Percentiles rank a stretch among this genome's conserved stretches.
These are phyloP conservation scores for Batrachochytrium dendrobatidis DNA, from an alignment of 371 early-diverging fungal species.

Conservation along the genomic window DNA sequence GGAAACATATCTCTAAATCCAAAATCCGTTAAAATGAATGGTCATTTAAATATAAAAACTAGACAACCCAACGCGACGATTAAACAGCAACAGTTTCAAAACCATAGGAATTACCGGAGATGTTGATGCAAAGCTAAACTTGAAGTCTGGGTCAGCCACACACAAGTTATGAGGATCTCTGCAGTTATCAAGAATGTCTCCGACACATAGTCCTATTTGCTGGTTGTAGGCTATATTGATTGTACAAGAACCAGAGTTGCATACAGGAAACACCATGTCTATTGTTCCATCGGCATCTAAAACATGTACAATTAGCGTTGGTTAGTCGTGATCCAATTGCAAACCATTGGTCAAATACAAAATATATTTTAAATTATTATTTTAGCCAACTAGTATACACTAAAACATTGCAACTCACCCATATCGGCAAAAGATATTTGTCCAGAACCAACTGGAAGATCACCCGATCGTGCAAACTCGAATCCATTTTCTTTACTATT, in stretches of 20 bases:
- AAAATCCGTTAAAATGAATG: background rate
- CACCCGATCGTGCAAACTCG: constrained; percentile 43
- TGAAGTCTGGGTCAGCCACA: constrained; percentile 61
- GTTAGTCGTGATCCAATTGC: background rate
- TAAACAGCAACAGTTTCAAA: background rate
- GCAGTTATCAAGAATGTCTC: constrained; percentile 43
- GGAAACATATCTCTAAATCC: background rate
- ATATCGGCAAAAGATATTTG: constrained; percentile 84
- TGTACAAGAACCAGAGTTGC: constrained; percentile 35
- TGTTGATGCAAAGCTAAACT: constrained; percentile 49
- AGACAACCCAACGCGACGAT: background rate
- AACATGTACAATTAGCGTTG: background rate
- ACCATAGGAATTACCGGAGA: constrained; percentile 7
- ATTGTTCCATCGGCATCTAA: constrained; percentile 79
- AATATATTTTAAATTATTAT: background rate
- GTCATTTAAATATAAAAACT: background rate
- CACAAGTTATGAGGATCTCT: constrained; percentile 63
- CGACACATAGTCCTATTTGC: constrained; percentile 70
- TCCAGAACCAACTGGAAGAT: constrained; percentile 65
- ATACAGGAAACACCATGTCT: constrained; percentile 61
- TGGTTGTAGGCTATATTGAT: constrained; percentile 77
- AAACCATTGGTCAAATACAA: background rate
- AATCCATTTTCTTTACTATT: constrained; percentile 59
- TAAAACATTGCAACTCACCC: constrained; percentile 10
- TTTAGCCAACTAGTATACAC: background rate